Percentiles rank a stretch among this genome's conserved stretches.
These are phyloP conservation scores for Ophiorrhiza pumila DNA, from an alignment of 257 asterid genomes.

Conservation along the genomic window DNA sequence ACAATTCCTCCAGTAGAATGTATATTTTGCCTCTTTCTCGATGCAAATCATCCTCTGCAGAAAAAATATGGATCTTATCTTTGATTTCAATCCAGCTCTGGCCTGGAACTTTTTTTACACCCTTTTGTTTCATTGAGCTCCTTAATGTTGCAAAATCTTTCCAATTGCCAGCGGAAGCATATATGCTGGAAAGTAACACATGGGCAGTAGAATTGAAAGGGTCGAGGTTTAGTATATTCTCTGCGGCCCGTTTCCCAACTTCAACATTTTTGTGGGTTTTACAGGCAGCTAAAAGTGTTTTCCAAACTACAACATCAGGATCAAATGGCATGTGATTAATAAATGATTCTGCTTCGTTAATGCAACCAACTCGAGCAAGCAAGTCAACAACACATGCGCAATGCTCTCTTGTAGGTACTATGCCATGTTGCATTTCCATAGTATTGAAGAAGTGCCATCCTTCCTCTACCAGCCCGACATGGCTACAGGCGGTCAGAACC, in stretches of 20 bases:
- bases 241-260: constrained; percentile 61
- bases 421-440: constrained; percentile 52
- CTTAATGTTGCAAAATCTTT: constrained; percentile 50
- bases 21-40: constrained; percentile 44
- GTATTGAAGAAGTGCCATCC: constrained; percentile 55
- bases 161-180: constrained; percentile 69
- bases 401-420: constrained; percentile 64
- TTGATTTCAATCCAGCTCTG: constrained; percentile 66
- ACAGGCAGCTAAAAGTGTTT: constrained; percentile 63
- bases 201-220: constrained; percentile 58
- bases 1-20: constrained; percentile 44
- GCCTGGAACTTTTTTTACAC: constrained; percentile 60
- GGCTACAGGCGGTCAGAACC: constrained; percentile 78
- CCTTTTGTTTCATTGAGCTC: constrained; percentile 55
- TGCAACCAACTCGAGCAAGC: constrained; percentile 63
- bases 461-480: constrained; percentile 70
- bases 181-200: constrained; percentile 51
- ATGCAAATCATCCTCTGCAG: constrained; percentile 61
- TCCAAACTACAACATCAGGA: constrained; percentile 68
- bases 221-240: constrained; percentile 54
- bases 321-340: constrained; percentile 35
- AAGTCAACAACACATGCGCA: constrained; percentile 62
- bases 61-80: constrained; percentile 48
- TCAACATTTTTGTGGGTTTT: constrained; percentile 44
- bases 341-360: constrained; percentile 59